These are phyloP conservation scores for Boechera stricta DNA, from an alignment of 345 rosid species.

Conservation along the genomic window DNA sequence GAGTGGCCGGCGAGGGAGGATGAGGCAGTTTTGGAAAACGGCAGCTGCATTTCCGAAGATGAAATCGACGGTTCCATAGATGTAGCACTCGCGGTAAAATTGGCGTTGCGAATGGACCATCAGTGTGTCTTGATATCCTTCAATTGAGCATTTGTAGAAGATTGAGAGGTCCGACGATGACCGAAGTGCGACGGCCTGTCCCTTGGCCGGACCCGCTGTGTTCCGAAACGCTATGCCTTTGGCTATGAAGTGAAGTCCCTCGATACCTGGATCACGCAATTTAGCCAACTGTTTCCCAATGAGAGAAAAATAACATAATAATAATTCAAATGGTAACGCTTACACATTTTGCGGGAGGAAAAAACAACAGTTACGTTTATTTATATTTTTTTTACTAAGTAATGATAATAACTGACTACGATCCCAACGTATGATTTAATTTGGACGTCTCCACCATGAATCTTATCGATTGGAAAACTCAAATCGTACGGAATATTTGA, in stretches of 20 bases:
- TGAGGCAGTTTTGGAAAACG: constrained; percentile 79
- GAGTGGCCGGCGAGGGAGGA: constrained; percentile 72
- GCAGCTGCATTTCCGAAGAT: constrained; percentile 90
- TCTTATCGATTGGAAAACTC: constrained; percentile 15
- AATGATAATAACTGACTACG: constrained; percentile 9
- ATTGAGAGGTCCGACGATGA: constrained; percentile 86
- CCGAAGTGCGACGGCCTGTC: constrained; percentile 90
- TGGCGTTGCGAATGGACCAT: constrained; percentile 83
- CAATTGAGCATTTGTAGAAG: constrained; percentile 76
- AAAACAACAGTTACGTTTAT: constrained; percentile 24
- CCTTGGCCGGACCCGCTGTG: constrained; percentile 47
- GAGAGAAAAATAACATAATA: background rate
- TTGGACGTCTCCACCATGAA: background rate
- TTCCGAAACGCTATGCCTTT: constrained; percentile 44
- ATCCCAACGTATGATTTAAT: constrained; percentile 22
- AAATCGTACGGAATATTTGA: background rate
- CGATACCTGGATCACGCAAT: constrained; percentile 57
- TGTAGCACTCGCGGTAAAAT: constrained; percentile 79
- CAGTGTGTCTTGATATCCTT: constrained; percentile 90
- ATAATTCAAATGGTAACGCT: constrained; percentile 34
- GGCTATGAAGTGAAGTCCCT: constrained; percentile 60
- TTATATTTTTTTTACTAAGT: background rate
- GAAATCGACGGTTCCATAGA: constrained; percentile 89
- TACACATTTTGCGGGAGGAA: constrained; percentile 38
- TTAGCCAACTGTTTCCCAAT: constrained; percentile 1